Percentiles rank a stretch among this genome's conserved stretches.
Evolutionary conservation across 106 monocot species (phyloP).

Genomic region (Apostasia shenzhenica): DNA sequence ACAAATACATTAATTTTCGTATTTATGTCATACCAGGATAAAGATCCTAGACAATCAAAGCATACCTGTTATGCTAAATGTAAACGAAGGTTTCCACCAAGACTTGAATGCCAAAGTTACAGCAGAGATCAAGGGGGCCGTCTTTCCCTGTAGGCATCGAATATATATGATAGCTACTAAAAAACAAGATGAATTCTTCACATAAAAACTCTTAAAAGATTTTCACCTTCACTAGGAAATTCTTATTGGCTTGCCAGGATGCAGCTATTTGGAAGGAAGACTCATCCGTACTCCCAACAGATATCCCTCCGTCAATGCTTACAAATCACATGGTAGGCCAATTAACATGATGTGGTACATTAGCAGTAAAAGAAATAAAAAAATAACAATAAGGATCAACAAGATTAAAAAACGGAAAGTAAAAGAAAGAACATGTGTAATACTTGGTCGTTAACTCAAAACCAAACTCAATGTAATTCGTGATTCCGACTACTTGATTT

Average conservation of each 20-base stretch:
- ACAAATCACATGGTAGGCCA: not conserved
- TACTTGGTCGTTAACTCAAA: constrained; percentile 83
- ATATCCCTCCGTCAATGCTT: constrained; percentile 56
- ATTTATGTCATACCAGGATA: not conserved
- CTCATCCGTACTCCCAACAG: constrained; percentile 24
- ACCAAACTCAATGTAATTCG: constrained; percentile 95
- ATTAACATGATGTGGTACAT: not conserved
- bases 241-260: constrained; percentile 98
- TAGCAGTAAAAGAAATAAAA: too few species aligned
- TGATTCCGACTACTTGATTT: constrained; percentile 80
- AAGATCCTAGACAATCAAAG: not conserved
- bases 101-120: constrained; percentile 80
- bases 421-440: not conserved
- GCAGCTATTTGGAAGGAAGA: constrained; percentile 90
- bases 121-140: constrained; percentile 65
- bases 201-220: not conserved
- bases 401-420: constrained; percentile 6
- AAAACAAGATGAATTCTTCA: not conserved
- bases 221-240: constrained; percentile 81
- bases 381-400: not conserved
- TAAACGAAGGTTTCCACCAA: constrained; percentile 98
- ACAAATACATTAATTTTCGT: not conserved
- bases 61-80: constrained; percentile 88
- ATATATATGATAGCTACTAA: not conserved
- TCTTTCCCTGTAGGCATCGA: constrained; percentile 58